Evolutionary conservation across 805 yeast genomes (phyloP), one percentile per base, ranked within the genome.

Genomic region (Candida palmyrensis): DNA sequence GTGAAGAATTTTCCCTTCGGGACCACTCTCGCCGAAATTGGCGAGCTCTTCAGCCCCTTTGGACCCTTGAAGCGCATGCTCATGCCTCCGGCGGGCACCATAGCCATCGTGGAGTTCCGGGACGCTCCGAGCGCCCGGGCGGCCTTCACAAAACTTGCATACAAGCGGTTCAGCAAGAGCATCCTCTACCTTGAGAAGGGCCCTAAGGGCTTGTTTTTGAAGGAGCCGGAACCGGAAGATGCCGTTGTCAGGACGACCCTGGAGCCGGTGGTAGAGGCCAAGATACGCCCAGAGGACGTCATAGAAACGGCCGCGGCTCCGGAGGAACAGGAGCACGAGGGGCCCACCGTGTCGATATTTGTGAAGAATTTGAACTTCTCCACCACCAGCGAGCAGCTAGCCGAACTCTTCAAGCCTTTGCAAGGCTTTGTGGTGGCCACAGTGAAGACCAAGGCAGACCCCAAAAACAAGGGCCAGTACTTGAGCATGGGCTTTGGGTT

Each of bases 401-500:
- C 72, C 1, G 71, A 72, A 1, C 58, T 76, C 12, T 89, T 92
- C 71, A 75, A 75, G 39, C 62, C 80, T 6, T 64, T 86, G 27
- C 75, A 75, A 14, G 98, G 97, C 0, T 92, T 84, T 54, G 75
- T 82, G 10, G 70, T 81, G 30, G 95, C 95, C 2, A 77, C 79
- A 16, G 82, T 92, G 35, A 86, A 86, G 51, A 82, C 82, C 18
- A 90, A 89, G 54, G 89, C 96, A 1, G 95, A 90, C 60, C 76
- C 95, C 23, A 85, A 79, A 58, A 73, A 76, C 39, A 52, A 73
- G 2, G 82, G 79, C 8, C 73, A 73, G 37, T 61, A 68, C n/a
- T 70, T 79, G 39, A 87, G 96, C 47, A 92, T 92, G 98, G 98
- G 98, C 14, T 92, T 88, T 51, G 98, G 98, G 1, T 92, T 92